phyloP scores from a whole-genome alignment of 495 filamentous ascomycete species.

The Penicillium antarcticum region DNA sequence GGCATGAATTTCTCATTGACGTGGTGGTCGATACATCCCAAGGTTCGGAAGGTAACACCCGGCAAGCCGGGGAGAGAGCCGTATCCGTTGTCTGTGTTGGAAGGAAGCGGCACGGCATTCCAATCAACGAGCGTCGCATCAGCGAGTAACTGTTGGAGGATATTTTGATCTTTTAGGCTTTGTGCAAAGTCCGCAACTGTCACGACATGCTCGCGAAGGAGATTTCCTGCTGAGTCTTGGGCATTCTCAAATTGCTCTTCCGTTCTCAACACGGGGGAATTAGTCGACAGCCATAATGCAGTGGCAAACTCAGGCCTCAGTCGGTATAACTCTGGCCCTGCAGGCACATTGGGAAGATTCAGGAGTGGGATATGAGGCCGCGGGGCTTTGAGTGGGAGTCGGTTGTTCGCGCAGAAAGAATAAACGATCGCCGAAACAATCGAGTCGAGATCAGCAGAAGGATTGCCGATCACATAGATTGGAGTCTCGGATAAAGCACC shows the following conservation, averaged over 20 bases:
- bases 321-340: slow-evolving; percentile 52
- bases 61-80: slow-evolving; percentile 31
- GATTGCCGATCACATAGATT: slow-evolving; percentile 47
- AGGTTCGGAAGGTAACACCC: slow-evolving; percentile 45
- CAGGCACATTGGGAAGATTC: slow-evolving; percentile 62
- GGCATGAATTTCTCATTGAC: slow-evolving; percentile 70
- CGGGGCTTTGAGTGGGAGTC: slow-evolving; percentile 38
- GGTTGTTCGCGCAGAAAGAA: slow-evolving; percentile 67
- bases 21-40: slow-evolving; percentile 92
- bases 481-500: slow-evolving; percentile 28
- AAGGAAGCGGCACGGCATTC: slow-evolving; percentile 65
- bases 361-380: slow-evolving; percentile 75
- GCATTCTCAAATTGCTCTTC: slow-evolving; percentile 29
- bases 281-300: slow-evolving; percentile 39
- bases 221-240: slow-evolving; percentile 22
- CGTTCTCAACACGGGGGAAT: slow-evolving; percentile 19
- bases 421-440: slow-evolving; percentile 81
- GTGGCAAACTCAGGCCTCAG: slow-evolving; percentile 75
- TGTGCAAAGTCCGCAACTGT: slow-evolving; percentile 40
- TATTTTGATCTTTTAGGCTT: slow-evolving; percentile 10
- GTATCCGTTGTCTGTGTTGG: slow-evolving; percentile 25
- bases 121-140: slow-evolving; percentile 77
- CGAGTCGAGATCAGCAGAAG: slow-evolving; percentile 79
- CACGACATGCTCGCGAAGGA: slow-evolving; percentile 41
- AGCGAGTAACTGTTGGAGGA: slow-evolving; percentile 21